Evolutionary conservation across 768 basidiomycete species (phyloP), one percentile per base, ranked within the genome.

Genomic region (Rhizopogon roseolus): DNA sequence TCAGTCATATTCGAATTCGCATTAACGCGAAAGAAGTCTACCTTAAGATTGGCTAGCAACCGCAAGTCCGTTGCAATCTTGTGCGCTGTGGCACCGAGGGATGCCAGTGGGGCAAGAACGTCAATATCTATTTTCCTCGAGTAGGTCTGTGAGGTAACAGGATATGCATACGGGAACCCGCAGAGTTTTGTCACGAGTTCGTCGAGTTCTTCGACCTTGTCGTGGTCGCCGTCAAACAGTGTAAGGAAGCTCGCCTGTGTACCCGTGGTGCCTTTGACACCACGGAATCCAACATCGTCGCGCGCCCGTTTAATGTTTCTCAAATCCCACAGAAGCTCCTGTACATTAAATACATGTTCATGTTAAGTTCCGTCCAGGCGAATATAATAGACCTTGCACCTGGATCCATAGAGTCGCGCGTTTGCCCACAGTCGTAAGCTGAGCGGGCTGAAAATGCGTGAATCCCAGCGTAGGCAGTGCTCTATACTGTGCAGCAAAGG

Each of bases 251-350:
- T 93, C 4, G 92, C 97, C 69, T 98, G 97, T 0, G 97, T 98
- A 8, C 97, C 97, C 0, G 97, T 99, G 0, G 97, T 98, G n/a
- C 97, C 97, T 72, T 99, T 99, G 49, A 96, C 97, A 43, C 97
- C 97, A 52, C 97, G 84, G 78, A 99, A 98, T 4, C 97, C 96
- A 48, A 99, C 71, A 68, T 98, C 96, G 57, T 91, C 86, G 22
- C 92, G 76, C 0, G 90, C 93, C 29, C 96, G 84, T 66, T 86
- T 84, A 64, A 99, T 78, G 69, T 98, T 98, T 17, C 96, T 80
- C 54, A 99, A 75, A 70, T 99, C 97, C 96, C 95, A 98, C 1
- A 98, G 76, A 2, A 99, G 79, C 64, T 99, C 97, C 84, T 91
- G 58, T 9, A 40, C 16, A 27, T 25, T 13, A 14, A 16, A 36